Evolutionary conservation across 768 basidiomycete genomes (phyloP).

Genomic region (Tricholoma saponaceum): DNA sequence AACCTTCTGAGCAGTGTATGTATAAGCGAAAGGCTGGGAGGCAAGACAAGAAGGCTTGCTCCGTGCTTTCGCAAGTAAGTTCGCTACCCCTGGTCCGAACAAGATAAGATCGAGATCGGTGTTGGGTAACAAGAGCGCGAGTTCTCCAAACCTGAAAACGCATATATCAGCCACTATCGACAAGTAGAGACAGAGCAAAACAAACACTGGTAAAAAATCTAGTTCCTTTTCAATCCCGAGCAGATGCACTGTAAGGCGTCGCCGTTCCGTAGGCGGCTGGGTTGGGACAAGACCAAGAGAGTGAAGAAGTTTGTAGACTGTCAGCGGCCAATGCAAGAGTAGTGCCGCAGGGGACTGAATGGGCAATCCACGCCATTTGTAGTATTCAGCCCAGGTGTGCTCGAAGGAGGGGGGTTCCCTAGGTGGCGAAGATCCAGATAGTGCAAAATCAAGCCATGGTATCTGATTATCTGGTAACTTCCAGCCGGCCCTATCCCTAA

Average conservation of each 20-base stretch:
- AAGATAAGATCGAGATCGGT: constrained; percentile 41
- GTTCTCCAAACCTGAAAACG: constrained; percentile 37
- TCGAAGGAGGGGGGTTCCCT: constrained; percentile 19
- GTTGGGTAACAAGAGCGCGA: constrained; percentile 40
- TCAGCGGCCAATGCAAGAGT: constrained; percentile 40
- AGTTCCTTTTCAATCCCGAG: constrained; percentile 38
- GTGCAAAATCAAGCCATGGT: constrained; percentile 29
- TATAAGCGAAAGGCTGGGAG: constrained; percentile 20
- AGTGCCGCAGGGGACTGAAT: constrained; percentile 38
- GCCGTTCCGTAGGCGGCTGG: constrained; percentile 19
- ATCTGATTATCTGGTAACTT: constrained; percentile 26
- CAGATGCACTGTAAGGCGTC: constrained; percentile 29
- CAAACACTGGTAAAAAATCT: constrained; percentile 36
- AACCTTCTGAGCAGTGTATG: constrained; percentile 32
- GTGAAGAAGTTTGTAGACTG: constrained; percentile 33
- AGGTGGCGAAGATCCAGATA: constrained; percentile 18
- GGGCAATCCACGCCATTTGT: constrained; percentile 41
- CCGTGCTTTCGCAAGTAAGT: constrained; percentile 26
- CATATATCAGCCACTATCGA: neutral
- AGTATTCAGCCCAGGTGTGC: constrained; percentile 40
- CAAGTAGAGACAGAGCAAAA: neutral
- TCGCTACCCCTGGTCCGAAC: constrained; percentile 30
- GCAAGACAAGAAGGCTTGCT: constrained; percentile 23
- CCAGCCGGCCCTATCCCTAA: constrained; percentile 32
- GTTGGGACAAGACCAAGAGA: constrained; percentile 27